Base-by-base conservation (phyloP, 176 grass and related monocot genomes). In the Carex myosuroides region DNA sequence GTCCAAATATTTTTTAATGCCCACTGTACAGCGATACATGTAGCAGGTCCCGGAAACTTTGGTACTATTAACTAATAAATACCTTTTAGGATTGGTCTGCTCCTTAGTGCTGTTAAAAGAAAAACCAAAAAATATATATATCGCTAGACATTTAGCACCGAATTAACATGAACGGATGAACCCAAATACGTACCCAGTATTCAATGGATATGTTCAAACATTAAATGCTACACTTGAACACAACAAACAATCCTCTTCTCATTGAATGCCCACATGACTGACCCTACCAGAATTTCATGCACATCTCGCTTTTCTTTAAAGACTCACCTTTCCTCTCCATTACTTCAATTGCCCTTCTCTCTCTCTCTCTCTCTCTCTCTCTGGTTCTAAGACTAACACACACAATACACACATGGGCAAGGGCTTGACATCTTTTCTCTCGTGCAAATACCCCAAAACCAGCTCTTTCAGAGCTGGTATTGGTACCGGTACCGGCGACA, bases 401-500 rank as follows among this genome's bases (percentile, higher is more conserved):
- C 42, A 57, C 5, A 64, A 60, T 5, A 16, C 80, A 20, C 30
- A 13, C 60, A 87, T 82, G 84, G 91, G 83, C 72, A 98, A 93
- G 85, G 81, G 90, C 81, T 35, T 98, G 39, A 74, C 86, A 60
- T 86, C 91, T 75, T 88, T 98, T 80, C 86, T 98, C 64, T 93
- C 89, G 33, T 89, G 88, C 42, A 83, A 26, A 22, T 79, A 72
- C 12, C 93, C 96, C 0, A 85, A 86, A 70, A 98, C 96, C 3
- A 21, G 41, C 64, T 98, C 96, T 9, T 98, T 92, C 88, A 85
- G 91, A n/a, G 64, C n/a, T 35, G 83, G 37, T 48, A 71, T 20
- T n/a, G 66, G 13, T 66, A 53, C 13, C 63, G 41, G 32, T 35
- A 77, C 24, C 6, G 50, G 30, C 13, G 20, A 61, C 64, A 41